phyloP scores from a whole-genome alignment of 192 early-diverging fungal species.

The Jimgerdemannia flammicorona region DNA sequence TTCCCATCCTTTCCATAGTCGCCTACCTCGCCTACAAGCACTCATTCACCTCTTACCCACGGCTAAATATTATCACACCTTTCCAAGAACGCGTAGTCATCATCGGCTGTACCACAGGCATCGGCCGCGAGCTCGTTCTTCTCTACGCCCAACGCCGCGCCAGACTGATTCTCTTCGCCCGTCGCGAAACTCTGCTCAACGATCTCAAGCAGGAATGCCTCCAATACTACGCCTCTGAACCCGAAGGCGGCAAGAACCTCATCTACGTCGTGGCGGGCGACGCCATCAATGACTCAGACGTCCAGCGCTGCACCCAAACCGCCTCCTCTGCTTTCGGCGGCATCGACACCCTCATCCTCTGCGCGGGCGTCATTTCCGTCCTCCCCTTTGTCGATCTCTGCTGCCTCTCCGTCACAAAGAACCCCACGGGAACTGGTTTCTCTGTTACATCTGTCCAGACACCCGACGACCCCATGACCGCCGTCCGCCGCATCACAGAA shows the following conservation, averaged over 20 bases:
- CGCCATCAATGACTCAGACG: slow-evolving; percentile 50
- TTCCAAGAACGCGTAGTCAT: slow-evolving; percentile 54
- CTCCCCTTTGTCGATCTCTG: slow-evolving; percentile 60
- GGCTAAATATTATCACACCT: slow-evolving; percentile 4
- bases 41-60: background rate
- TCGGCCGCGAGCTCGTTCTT: slow-evolving; percentile 63
- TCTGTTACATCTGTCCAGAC: background rate
- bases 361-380: slow-evolving; percentile 75
- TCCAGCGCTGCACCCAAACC: slow-evolving; percentile 32
- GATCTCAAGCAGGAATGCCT: slow-evolving; percentile 42
- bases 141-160: slow-evolving; percentile 63
- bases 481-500: slow-evolving; percentile 43
- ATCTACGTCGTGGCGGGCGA: slow-evolving; percentile 46
- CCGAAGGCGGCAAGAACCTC: slow-evolving; percentile 1
- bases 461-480: slow-evolving; percentile 26
- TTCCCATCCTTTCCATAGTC: too few relatives aligned
- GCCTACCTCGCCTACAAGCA: too few relatives aligned
- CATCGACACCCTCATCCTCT: slow-evolving; percentile 70
- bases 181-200: slow-evolving; percentile 50
- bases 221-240: slow-evolving; percentile 12
- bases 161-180: slow-evolving; percentile 58
- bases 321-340: slow-evolving; percentile 30
- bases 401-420: slow-evolving; percentile 24
- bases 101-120: slow-evolving; percentile 77
- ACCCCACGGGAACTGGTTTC: background rate